Conservation (phyloP, 805 yeast genomes). For the Teunomyces funiuensis region DNA sequence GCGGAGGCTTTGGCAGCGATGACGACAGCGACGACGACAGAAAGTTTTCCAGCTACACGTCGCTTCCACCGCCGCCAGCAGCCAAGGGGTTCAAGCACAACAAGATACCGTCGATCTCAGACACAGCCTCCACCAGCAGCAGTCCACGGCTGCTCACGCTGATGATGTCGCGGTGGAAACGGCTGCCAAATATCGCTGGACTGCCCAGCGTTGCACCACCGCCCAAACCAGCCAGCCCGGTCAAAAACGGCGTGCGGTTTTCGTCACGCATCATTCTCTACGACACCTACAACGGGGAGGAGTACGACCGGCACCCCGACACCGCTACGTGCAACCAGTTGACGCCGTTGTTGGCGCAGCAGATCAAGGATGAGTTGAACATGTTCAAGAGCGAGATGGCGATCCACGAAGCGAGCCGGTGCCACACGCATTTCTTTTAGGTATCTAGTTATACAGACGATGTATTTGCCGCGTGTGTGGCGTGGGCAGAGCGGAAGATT, state of each 20-base stretch:
- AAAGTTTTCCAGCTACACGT: constrained; percentile 11
- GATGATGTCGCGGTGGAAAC: constrained; percentile 28
- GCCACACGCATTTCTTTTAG: constrained; percentile 81
- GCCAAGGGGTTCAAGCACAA: constrained; percentile 27
- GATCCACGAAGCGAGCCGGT: constrained; percentile 73
- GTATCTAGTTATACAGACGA: background rate
- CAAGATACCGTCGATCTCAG: constrained; percentile 30
- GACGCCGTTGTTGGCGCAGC: constrained; percentile 83
- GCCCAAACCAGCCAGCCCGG: background rate
- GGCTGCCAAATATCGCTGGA: constrained; percentile 14
- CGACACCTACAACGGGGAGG: constrained; percentile 79
- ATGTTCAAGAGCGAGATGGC: constrained; percentile 77
- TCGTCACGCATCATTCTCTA: constrained; percentile 80
- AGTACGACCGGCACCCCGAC: constrained; percentile 92
- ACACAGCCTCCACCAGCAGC: constrained; percentile 19
- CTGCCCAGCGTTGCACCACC: background rate
- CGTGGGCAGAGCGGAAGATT: constrained; percentile 49
- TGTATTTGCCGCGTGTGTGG: constrained; percentile 15
- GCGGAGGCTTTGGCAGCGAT: constrained; percentile 35
- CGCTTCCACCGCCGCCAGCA: constrained; percentile 17
- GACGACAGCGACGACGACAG: constrained; percentile 4
- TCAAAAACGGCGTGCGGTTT: constrained; percentile 51
- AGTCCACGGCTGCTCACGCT: constrained; percentile 36
- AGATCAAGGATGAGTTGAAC: constrained; percentile 83
- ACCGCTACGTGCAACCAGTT: constrained; percentile 88